phyloP scores from a whole-genome alignment of 331 rosid genomes.

The Malus hybrid region DNA sequence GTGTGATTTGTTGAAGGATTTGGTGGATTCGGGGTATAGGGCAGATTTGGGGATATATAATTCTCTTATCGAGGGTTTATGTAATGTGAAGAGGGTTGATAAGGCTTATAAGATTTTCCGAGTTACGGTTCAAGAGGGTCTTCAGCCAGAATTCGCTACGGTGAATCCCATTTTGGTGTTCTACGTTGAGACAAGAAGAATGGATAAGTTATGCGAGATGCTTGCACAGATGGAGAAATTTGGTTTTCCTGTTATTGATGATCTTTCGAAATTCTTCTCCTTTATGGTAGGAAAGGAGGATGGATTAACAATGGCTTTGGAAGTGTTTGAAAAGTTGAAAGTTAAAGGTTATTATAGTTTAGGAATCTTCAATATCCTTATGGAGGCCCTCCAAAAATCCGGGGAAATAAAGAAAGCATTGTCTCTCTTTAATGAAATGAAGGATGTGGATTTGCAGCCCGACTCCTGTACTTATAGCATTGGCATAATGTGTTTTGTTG shows the following conservation, averaged over 20 bases:
- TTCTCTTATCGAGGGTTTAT: conserved; percentile 67
- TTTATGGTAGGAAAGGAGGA: conserved; percentile 43
- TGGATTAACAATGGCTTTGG: conserved; percentile 31
- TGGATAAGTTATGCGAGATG: conserved; percentile 47
- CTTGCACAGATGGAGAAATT: conserved; percentile 50
- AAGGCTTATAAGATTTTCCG: conserved; percentile 65
- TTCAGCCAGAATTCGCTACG: conserved; percentile 42
- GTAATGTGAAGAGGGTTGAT: conserved; percentile 45
- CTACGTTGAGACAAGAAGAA: conserved; percentile 39
- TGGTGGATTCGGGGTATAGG: conserved; percentile 61
- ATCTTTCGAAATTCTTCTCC: conserved; percentile 47
- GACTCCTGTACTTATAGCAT: conserved; percentile 42
- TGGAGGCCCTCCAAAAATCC: conserved; percentile 45
- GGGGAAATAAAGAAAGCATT: conserved; percentile 46
- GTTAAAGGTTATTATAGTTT: conserved; percentile 37
- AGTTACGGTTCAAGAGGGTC: conserved; percentile 43
- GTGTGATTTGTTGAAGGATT: conserved; percentile 65
- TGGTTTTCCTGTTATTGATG: conserved; percentile 35
- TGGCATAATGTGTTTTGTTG: conserved; percentile 48
- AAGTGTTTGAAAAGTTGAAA: conserved; percentile 40
- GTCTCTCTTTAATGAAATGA: conserved; percentile 51
- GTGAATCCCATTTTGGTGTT: conserved; percentile 45
- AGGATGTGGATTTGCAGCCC: conserved; percentile 30
- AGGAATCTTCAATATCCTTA: conserved; percentile 46
- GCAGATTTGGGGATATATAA: conserved; percentile 70